Base-by-base conservation (phyloP, 305 asterid species). In the Coffea humblotiana region DNA sequence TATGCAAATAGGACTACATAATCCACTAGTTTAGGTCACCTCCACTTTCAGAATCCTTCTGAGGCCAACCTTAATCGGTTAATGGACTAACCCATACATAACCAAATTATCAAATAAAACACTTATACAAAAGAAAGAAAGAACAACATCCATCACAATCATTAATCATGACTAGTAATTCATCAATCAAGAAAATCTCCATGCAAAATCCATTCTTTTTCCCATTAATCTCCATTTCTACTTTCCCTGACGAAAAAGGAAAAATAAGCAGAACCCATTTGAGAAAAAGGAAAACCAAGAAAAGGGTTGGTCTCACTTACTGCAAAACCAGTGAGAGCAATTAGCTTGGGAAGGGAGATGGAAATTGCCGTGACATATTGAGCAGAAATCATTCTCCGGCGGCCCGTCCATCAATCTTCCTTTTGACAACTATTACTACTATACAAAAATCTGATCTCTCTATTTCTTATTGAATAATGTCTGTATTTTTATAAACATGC, bases 241-340 rank as follows among this genome's bases (percentile, higher is more conserved):
- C 43, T 6, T 74, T 35, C 8, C 14, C 6, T 14, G 14, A 23
- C 37, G 12, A 60, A 21, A 19, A 19, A 2, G 23, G 61, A 23
- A 43, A 48, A 48, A 72, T n/a, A 52, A 25, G 16, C 11, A 45
- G 54, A 75, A 75, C 70, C 70, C 78, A 23, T 21, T 47, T 60
- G 21, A 19, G 23, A 37, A 66, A 40, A 54, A 21, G 15, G 23
- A 1, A 60, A 45, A 76, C 45, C 27, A 77, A 78, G 21, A 43
- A 18, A 35, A 60, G 25, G 56, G 51, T 21, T n/a, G 76, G 29
- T n/a, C 47, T 27, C 9, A 83, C 89, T 63, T 29, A 95, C 98
- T 93, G 81, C 98, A 95, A 78, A 91, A 95, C 98, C 98, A 95
- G 81, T 95, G 99, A 77, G 92, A 89, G 82, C 98, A 95, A 86